Conservation (phyloP, 2,329 filamentous ascomycete species). For the Hypoxylon sp. region DNA sequence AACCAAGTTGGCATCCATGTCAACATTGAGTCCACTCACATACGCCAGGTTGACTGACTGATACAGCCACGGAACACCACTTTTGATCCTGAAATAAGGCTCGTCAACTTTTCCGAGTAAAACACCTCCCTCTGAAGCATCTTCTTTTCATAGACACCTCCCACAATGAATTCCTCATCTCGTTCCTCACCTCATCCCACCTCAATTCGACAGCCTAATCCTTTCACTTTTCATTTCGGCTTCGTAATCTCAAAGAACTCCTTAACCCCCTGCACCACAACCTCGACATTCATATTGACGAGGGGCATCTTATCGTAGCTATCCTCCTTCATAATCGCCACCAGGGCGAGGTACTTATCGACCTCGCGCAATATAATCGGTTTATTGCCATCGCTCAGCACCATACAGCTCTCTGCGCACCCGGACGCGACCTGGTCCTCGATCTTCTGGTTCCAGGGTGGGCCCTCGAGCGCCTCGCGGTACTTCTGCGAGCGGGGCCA, state of each 20-base stretch:
- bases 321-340: conserved; percentile 89
- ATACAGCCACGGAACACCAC: neutral
- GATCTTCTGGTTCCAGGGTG: conserved; percentile 71
- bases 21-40: neutral
- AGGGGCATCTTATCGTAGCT: conserved; percentile 86
- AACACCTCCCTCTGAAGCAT: neutral
- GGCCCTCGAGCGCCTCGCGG: conserved; percentile 68
- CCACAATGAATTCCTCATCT: neutral
- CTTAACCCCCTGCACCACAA: conserved; percentile 81
- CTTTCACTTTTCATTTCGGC: conserved; percentile 55
- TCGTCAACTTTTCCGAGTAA: conserved; percentile 3
- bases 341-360: conserved; percentile 81
- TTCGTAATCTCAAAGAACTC: conserved; percentile 84
- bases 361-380: conserved; percentile 78
- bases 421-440: conserved; percentile 76
- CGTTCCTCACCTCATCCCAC: neutral
- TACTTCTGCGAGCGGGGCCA: conserved; percentile 73
- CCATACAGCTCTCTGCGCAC: conserved; percentile 76
- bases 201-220: neutral
- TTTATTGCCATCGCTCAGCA: conserved; percentile 72
- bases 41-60: neutral
- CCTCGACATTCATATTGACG: conserved; percentile 89
- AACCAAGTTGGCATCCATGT: neutral
- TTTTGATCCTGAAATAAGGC: neutral
- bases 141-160: neutral